Conservation (phyloP, 139 green algal species). For the Chlamydomonas sp. region DNA sequence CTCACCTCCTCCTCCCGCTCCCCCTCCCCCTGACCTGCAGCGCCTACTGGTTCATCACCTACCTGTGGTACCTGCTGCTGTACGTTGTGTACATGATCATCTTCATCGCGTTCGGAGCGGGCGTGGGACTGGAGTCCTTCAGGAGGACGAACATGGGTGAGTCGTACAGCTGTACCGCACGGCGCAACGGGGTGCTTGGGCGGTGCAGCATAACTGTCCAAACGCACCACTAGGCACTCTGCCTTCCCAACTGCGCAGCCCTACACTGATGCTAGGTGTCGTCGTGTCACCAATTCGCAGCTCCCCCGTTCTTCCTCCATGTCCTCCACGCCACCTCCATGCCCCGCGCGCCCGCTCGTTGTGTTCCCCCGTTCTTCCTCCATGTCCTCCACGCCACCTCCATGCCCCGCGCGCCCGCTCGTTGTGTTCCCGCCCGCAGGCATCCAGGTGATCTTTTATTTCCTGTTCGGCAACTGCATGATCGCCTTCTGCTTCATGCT, state of each 20-base stretch:
- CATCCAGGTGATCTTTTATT: slow-evolving; percentile 87
- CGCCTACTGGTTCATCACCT: slow-evolving; percentile 80
- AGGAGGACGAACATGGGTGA: slow-evolving; percentile 24
- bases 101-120: slow-evolving; percentile 79
- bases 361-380: neutral
- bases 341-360: too few relatives aligned
- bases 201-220: too few relatives aligned
- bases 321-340: neutral
- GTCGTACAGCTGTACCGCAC: neutral
- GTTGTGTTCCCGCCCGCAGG: slow-evolving; percentile 6
- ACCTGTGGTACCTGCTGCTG: slow-evolving; percentile 82
- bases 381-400: neutral
- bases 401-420: neutral
- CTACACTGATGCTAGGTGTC: neutral
- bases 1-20: neutral
- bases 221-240: too few relatives aligned
- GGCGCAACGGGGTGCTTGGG: too few relatives aligned
- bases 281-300: neutral
- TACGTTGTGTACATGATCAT: slow-evolving; percentile 86
- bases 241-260: too few relatives aligned
- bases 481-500: slow-evolving; percentile 88
- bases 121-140: slow-evolving; percentile 88
- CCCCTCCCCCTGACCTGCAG: neutral
- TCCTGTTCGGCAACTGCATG: slow-evolving; percentile 88
- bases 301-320: neutral